Percentiles rank a stretch among this genome's conserved stretches.
These are phyloP conservation scores for Bipolaris oryzae DNA, from an alignment of 2,329 filamentous ascomycete genomes.

Conservation along the genomic window DNA sequence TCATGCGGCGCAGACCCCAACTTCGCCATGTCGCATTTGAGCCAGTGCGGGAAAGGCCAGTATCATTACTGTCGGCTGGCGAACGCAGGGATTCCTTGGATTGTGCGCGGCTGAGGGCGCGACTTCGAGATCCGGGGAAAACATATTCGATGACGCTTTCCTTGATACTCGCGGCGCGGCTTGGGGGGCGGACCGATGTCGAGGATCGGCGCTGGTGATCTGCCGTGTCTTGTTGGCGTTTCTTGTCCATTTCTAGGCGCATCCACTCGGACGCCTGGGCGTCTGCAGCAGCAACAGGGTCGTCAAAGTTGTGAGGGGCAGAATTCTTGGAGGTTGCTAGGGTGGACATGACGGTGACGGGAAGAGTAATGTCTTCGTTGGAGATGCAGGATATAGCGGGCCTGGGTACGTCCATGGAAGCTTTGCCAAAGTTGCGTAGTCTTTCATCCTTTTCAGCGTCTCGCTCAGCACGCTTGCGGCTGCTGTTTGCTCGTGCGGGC, in stretches of 20 bases:
- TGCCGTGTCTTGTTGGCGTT: constrained; percentile 32
- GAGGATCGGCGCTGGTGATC: constrained; percentile 29
- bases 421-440: constrained; percentile 27
- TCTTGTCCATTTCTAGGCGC: constrained; percentile 53
- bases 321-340: constrained; percentile 47
- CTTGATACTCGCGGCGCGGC: constrained; percentile 46
- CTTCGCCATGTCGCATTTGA: constrained; percentile 47
- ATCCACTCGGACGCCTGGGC: constrained; percentile 53
- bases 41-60: constrained; percentile 31
- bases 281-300: constrained; percentile 47
- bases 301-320: constrained; percentile 44
- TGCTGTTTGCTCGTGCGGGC: constrained; percentile 41
- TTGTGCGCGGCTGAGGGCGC: constrained; percentile 37
- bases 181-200: constrained; percentile 40
- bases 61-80: constrained; percentile 15
- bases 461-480: constrained; percentile 37
- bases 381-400: constrained; percentile 30
- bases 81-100: constrained; percentile 43
- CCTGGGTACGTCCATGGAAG: constrained; percentile 27
- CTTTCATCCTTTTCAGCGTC: constrained; percentile 34
- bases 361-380: constrained; percentile 50
- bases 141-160: constrained; percentile 52
- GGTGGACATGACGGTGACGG: constrained; percentile 51
- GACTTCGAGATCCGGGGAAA: constrained; percentile 44
- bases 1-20: constrained; percentile 46